Evolutionary conservation across 441 rosid species (phyloP).

Genomic region (Corymbia citriodora): DNA sequence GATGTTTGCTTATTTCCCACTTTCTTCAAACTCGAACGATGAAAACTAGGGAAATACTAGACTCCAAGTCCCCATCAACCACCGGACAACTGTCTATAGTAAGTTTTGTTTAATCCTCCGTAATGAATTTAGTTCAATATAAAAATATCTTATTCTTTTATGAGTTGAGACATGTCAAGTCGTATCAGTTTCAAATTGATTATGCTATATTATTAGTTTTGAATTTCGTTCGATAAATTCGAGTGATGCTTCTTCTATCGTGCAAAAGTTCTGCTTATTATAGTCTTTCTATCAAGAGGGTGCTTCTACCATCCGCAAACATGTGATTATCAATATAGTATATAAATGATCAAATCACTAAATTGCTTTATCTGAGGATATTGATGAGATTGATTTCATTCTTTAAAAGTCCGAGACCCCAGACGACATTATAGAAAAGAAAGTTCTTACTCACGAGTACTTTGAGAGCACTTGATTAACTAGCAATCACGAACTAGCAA

Average conservation of each 20-base stretch:
- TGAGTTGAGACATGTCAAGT: fast-evolving
- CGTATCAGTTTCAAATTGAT: background rate
- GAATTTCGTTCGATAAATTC: background rate
- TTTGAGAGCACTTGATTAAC: background rate
- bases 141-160: background rate
- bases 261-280: background rate
- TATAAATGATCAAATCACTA: background rate
- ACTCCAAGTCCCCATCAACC: background rate
- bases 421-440: background rate
- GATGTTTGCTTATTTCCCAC: background rate
- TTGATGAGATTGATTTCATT: background rate
- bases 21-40: background rate
- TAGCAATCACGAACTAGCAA: background rate
- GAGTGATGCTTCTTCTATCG: fast-evolving
- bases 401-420: background rate
- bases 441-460: background rate
- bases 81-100: background rate
- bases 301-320: background rate
- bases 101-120: background rate
- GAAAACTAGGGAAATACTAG: background rate
- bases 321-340: background rate
- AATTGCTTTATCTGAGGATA: background rate
- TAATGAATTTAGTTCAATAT: background rate
- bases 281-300: background rate
- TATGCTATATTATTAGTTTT: fast-evolving